Conservation (phyloP, 352 stramenopile species). For the Phytopythium vexans region DNA sequence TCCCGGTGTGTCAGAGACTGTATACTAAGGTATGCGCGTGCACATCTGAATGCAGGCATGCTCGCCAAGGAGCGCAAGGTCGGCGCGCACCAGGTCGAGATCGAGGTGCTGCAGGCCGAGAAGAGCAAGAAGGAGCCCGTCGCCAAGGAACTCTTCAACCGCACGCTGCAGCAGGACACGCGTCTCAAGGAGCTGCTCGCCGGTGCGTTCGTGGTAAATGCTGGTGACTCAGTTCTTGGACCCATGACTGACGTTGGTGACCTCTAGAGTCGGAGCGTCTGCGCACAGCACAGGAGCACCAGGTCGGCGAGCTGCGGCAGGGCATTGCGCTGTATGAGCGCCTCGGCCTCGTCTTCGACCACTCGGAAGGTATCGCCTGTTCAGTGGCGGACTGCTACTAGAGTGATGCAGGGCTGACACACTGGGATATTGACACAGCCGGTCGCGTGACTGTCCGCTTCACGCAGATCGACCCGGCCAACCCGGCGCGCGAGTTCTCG, state of each 20-base stretch:
- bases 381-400: neutral
- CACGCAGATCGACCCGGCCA: constrained; percentile 61
- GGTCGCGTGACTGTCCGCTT: constrained; percentile 66
- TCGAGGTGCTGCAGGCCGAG: constrained; percentile 60
- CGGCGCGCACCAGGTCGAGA: constrained; percentile 56
- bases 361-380: constrained; percentile 32
- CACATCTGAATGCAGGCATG: constrained; percentile 2
- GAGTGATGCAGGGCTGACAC: neutral
- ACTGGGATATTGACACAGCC: constrained; percentile 14
- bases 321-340: constrained; percentile 66
- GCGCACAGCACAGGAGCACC: constrained; percentile 34
- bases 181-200: constrained; percentile 44
- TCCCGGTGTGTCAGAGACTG: neutral
- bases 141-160: constrained; percentile 59
- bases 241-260: neutral
- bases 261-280: constrained; percentile 35
- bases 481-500: constrained; percentile 58
- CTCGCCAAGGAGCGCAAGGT: constrained; percentile 54
- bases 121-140: constrained; percentile 57
- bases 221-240: no score
- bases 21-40: neutral
- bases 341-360: constrained; percentile 69
- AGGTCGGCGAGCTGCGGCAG: constrained; percentile 57
- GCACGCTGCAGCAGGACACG: constrained; percentile 51
- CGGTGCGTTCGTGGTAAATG: constrained; percentile 6